Conservation (phyloP, 1,284 basidiomycete species). For the Sporisorium scitamineum region DNA sequence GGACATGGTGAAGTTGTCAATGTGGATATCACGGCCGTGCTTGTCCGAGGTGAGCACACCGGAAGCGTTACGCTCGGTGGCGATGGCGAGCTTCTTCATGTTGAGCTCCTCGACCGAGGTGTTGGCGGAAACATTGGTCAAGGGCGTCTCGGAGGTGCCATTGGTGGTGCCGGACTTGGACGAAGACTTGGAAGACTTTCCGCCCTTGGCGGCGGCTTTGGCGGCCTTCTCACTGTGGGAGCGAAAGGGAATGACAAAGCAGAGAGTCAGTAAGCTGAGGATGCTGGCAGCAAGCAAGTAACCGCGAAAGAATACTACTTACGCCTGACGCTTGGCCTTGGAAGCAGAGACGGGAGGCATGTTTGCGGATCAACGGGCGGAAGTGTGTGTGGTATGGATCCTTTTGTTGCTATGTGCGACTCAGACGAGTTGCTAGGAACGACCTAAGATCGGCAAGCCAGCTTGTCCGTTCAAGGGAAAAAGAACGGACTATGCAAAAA, state of each 20-base stretch:
- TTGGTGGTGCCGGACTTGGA: slow-evolving; percentile 60
- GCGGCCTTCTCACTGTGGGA: slow-evolving; percentile 66
- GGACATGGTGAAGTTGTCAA: slow-evolving; percentile 93
- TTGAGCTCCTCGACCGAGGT: slow-evolving; percentile 58
- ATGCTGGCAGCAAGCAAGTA: background rate
- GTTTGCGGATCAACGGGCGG: slow-evolving; percentile 13
- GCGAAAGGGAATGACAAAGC: background rate
- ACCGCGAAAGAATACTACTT: slow-evolving; percentile 32
- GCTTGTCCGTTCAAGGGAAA: slow-evolving; percentile 17
- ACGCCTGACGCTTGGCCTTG: slow-evolving; percentile 69
- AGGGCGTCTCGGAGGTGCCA: slow-evolving; percentile 51
- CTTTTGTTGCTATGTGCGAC: background rate
- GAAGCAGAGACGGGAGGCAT: slow-evolving; percentile 68
- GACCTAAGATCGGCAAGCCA: slow-evolving; percentile 40
- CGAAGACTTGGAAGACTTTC: slow-evolving; percentile 52
- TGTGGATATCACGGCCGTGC: slow-evolving; percentile 95
- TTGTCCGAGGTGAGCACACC: slow-evolving; percentile 93
- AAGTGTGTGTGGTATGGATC: background rate
- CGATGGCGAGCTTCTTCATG: slow-evolving; percentile 68
- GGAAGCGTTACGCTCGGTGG: slow-evolving; percentile 67
- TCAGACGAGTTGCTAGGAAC: background rate
- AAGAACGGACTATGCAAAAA: background rate
- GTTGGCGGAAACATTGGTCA: slow-evolving; percentile 61
- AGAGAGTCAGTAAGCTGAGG: background rate
- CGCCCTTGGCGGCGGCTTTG: slow-evolving; percentile 65